Evolutionary conservation across 306 rosid genomes (phyloP), one percentile per base, ranked within the genome.

Genomic region (Inga laurina): DNA sequence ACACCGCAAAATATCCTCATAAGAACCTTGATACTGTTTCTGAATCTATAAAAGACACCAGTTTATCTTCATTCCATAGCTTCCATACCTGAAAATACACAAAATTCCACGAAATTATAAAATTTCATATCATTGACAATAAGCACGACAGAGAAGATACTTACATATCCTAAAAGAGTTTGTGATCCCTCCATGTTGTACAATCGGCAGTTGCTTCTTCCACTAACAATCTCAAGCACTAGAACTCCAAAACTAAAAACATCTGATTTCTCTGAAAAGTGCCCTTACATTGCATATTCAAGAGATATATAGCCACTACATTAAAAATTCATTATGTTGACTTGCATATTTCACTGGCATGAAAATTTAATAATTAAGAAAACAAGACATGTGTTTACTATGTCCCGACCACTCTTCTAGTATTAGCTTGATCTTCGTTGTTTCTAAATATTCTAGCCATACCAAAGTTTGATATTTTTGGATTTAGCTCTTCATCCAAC

Each of bases 91-190:
- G 8, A 76, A 37, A 37, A 7, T 18, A 68, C 2, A 2, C 1
- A 22, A 22, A 61, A 71, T 10, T 62, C 30, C 4, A 21, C 24
- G 13, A 72, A 45, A 13, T 2, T 73, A 1, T 0, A 10, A 5
- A 10, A 72, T 21, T 22, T 72, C 30, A 46, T 71, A 15, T 48
- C 4, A 39, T 3, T 11, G 0, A 19, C 2, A n/a, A 21, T 22
- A 79, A 6, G 39, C 5, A 61, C 24, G 14, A 37, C 41, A 39
- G 8, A 39, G 1, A 7, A 0, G 68, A 44, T 18, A 52, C 82
- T 79, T 22, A 69, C 77, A 69, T 35, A 70, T 79, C 69, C 82
- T 54, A 79, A 3, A 19, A 79, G 77, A 14, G 52, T 79, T n/a
- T 69, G 64, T 30, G 27, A 49, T 27, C 56, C 43, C 68, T 52